Evolutionary conservation across 495 filamentous ascomycete genomes (phyloP).

Genomic region (Cercophora newfieldiana): DNA sequence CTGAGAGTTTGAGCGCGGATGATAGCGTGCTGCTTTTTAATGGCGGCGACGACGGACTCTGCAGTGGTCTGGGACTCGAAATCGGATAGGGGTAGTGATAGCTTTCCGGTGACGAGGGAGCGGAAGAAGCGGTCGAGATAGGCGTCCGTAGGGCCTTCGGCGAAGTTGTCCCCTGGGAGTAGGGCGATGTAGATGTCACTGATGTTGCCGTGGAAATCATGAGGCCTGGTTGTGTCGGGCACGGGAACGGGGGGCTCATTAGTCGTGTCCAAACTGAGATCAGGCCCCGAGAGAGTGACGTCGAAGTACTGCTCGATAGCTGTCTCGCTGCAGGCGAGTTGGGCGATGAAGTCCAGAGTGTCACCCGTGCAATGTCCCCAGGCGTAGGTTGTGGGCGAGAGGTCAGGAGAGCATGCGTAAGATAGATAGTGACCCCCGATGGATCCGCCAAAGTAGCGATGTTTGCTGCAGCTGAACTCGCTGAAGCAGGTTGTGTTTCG

Average conservation of each 20-base stretch:
- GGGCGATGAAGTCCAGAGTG: not conserved
- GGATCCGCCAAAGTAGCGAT: conserved; percentile 5
- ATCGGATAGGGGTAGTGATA: not conserved
- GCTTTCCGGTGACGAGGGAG: conserved; percentile 2
- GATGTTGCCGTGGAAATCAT: conserved; percentile 10
- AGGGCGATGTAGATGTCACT: not conserved
- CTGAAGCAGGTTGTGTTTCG: conserved; percentile 3
- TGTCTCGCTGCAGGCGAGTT: not conserved
- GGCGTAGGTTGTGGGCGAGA: conserved; percentile 2
- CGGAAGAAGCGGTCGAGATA: conserved; percentile 12
- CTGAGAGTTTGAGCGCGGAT: conserved; percentile 10
- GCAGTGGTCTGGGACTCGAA: not conserved
- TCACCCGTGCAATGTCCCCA: conserved; percentile 7
- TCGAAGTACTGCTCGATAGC: conserved; percentile 13
- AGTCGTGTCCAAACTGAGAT: not conserved
- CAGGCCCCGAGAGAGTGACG: conserved; percentile 3
- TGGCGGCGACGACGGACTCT: not conserved
- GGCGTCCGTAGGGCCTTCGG: not conserved
- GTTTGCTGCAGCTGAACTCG: conserved; percentile 3
- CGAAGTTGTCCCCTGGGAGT: not conserved
- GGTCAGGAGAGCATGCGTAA: not conserved
- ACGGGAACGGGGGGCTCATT: not conserved
- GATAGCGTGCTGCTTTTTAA: conserved; percentile 12
- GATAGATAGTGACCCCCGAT: conserved; percentile 2
- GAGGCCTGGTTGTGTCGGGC: not conserved